phyloP scores from a whole-genome alignment of 805 yeast genomes.

The Yarrowia sp. region DNA sequence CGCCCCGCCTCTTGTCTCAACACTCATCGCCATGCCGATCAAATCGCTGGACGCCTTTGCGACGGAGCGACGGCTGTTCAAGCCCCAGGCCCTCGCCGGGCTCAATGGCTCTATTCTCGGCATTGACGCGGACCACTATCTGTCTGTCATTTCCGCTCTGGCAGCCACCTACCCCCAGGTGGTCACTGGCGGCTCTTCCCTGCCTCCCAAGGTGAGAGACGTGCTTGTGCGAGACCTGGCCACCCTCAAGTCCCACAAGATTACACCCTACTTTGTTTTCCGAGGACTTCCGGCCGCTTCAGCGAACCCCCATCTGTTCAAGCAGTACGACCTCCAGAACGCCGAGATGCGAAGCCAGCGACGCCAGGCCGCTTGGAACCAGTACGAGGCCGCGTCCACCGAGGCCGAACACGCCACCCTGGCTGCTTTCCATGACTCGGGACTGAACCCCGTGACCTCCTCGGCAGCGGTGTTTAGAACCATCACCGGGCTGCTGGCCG shows the following conservation, averaged over 20 bases:
- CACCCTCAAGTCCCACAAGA: constrained; percentile 63
- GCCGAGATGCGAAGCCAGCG: constrained; percentile 41
- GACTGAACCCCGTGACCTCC: constrained; percentile 38
- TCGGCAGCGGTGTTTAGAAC: constrained; percentile 50
- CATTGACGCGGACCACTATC: constrained; percentile 82
- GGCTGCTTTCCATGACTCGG: constrained; percentile 46
- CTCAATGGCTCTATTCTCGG: constrained; percentile 75
- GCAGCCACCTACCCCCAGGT: constrained; percentile 28
- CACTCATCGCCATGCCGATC: constrained; percentile 47
- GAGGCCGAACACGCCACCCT: constrained; percentile 44
- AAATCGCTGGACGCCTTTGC: constrained; percentile 71
- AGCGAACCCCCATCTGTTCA: constrained; percentile 46
- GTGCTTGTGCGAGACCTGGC: constrained; percentile 68
- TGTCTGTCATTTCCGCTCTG: constrained; percentile 57
- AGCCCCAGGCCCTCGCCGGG: constrained; percentile 66
- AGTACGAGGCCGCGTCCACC: constrained; percentile 51
- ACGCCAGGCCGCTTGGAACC: constrained; percentile 52
- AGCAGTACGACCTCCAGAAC: constrained; percentile 39
- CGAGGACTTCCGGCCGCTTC: constrained; percentile 64
- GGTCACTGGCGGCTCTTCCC: constrained; percentile 40
- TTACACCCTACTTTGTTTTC: constrained; percentile 82
- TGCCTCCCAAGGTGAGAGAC: constrained; percentile 65
- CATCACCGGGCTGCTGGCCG: constrained; percentile 63
- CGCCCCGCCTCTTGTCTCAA: constrained; percentile 29
- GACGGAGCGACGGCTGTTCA: constrained; percentile 69